phyloP scores from a whole-genome alignment of 345 rosid genomes.

The Cardamine chenopodiifolia region DNA sequence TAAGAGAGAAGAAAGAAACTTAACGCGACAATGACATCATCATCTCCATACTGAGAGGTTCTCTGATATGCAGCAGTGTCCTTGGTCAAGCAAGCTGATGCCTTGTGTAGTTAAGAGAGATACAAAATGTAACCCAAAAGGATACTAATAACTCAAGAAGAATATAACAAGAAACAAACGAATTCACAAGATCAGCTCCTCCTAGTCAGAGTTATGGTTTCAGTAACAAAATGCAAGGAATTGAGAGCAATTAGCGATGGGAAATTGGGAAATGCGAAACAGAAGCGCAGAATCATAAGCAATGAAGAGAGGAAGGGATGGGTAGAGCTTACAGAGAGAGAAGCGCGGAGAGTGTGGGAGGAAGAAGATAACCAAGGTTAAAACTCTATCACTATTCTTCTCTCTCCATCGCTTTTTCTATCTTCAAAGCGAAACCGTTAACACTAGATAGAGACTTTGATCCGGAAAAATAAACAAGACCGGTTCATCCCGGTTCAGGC shows the following conservation, averaged over 20 bases:
- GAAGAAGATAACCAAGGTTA: neutral
- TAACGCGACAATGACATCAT: constrained; percentile 92
- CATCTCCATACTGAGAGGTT: constrained; percentile 69
- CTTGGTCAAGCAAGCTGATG: constrained; percentile 73
- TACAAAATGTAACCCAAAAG: neutral
- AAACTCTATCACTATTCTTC: neutral
- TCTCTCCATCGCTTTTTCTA: constrained; percentile 8
- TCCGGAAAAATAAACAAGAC: neutral
- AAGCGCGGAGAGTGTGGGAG: neutral
- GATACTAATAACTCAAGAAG: neutral
- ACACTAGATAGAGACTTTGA: too few species aligned
- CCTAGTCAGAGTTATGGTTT: too few species aligned
- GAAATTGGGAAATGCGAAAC: neutral
- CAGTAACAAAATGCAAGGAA: too few species aligned
- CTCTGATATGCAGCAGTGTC: constrained; percentile 79
- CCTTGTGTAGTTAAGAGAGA: constrained; percentile 45
- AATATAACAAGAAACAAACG: neutral
- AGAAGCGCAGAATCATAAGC: neutral
- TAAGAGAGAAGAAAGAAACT: constrained; percentile 36
- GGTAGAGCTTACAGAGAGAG: constrained; percentile 4
- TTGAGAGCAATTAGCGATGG: too few species aligned
- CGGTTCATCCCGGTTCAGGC: neutral
- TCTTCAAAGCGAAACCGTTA: too few species aligned
- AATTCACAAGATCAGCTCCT: too few species aligned
- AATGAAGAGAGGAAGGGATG: neutral